These are phyloP conservation scores for Eucalyptus marginata DNA, from an alignment of 345 rosid species.

Conservation along the genomic window DNA sequence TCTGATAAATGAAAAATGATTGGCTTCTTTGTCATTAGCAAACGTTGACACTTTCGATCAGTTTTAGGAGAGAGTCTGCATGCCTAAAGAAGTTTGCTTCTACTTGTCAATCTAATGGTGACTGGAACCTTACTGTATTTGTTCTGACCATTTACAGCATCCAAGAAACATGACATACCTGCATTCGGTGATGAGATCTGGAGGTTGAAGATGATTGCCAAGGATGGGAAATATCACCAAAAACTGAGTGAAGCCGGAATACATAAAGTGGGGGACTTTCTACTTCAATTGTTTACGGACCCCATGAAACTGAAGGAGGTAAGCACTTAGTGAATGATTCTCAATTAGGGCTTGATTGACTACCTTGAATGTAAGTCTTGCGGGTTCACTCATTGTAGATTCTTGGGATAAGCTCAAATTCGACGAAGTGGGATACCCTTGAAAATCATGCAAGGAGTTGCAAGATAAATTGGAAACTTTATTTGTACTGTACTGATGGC, in stretches of 20 bases:
- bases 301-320: conserved; percentile 16
- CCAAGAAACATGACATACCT: conserved; percentile 84
- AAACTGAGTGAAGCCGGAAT: conserved; percentile 68
- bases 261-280: conserved; percentile 59
- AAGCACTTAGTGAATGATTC: not conserved
- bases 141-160: conserved; percentile 21
- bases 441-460: not conserved
- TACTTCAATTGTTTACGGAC: conserved; percentile 60
- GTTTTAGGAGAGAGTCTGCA: not conserved
- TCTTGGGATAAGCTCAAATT: not conserved
- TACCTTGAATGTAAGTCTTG: not conserved
- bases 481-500: not conserved
- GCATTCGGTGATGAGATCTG: conserved; percentile 73
- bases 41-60: not conserved
- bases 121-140: not conserved
- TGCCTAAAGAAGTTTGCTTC: not conserved
- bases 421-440: not conserved
- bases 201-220: conserved; percentile 88
- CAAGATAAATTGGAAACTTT: not conserved
- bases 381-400: not conserved
- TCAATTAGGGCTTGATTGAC: not conserved
- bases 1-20: not conserved
- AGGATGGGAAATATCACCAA: conserved; percentile 77
- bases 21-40: not conserved
- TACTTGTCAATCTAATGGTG: not conserved